Base-by-base conservation (phyloP, 805 yeast species). In the Yarrowia yakushimensis region DNA sequence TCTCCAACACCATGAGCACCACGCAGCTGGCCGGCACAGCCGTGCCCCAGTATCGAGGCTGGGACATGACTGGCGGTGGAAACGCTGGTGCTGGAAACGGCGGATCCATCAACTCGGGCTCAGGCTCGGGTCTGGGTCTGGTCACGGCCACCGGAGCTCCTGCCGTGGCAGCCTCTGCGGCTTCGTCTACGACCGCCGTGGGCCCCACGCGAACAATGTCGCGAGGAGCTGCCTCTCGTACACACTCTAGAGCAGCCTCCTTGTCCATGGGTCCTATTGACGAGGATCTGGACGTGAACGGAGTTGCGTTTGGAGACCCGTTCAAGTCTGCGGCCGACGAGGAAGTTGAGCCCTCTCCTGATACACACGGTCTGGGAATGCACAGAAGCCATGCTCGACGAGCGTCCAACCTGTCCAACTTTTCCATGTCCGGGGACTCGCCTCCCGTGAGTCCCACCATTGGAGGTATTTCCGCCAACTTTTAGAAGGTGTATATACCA, bases 21-120 rank as follows among this genome's bases (percentile, higher is more conserved):
- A 30, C 61, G 3, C 61, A 55, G 30, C 34, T 31, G 17, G 61
- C 37, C 10, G 39, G 48, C 3, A 30, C 30, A 11, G 10, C 59
- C 2, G 43, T 52, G 25, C 34, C 60, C 10, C 55, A 48, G 55
- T 48, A 52, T 25, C 42, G 59, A 52, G 59, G 59, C 33, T 52
- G 59, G 59, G 59, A 52, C 23, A 36, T 52, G 42, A 52, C 59
- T 5, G 43, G 43, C 4, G 59, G 59, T 0, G 59, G 39, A 1
- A 41, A 23, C 20, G 45, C 45, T 15, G 43, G 33, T 13, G 55
- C 59, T 5, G 57, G 31, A 20, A 48, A n/a, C 28, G 57, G 41
- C 22, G 57, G 41, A 4, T 33, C 42, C 17, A 34, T 48, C 41
- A 48, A 48, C 57, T 33, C 41, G 22, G 57, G 57, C 28, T 48